Base-by-base conservation (phyloP, 306 rosid genomes). In the Nissolia schottii region DNA sequence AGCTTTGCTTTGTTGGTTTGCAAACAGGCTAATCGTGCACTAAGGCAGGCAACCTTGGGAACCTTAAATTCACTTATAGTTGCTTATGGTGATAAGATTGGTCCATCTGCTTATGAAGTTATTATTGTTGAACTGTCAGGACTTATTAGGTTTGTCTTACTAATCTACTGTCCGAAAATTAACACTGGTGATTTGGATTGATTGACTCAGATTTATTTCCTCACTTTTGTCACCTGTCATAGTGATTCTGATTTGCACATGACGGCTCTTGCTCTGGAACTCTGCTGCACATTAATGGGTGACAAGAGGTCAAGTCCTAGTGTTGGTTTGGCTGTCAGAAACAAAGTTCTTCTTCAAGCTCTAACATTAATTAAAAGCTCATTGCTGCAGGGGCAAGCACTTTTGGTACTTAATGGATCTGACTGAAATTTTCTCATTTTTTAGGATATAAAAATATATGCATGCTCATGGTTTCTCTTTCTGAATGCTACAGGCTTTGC, bases 241-340 rank as follows among this genome's bases (percentile, higher is more conserved):
- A 95, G 99, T 85, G 99, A 95, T 84, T 95, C 97, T 40, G 99
- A 95, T 87, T 88, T 95, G 88, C 99, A 92, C 76, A 92, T 95
- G 97, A 90, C 99, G 18, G 97, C 97, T 32, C 99, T 95, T 81
- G 96, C 99, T 78, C 81, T 95, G 88, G 97, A 87, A 77, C 92
- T 95, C 37, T 92, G 97, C 83, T 89, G 96, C 85, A 95, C 99
- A 74, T 82, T 95, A 60, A 95, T 95, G 99, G 88, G 88, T n/a
- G 99, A 95, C 75, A 89, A 89, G 80, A 89, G 93, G 81, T 88
- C 99, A 38, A 88, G 92, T 78, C 87, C 83, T 18, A 94, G 85
- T 66, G 81, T 95, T 80, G 99, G 97, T 74, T 76, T 92, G 84
- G 96, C 96, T 55, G 96, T 95, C 71, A 75, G 96, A 85, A 89